phyloP scores from a whole-genome alignment of 2,329 filamentous ascomycete species.

The Alternaria solani region DNA sequence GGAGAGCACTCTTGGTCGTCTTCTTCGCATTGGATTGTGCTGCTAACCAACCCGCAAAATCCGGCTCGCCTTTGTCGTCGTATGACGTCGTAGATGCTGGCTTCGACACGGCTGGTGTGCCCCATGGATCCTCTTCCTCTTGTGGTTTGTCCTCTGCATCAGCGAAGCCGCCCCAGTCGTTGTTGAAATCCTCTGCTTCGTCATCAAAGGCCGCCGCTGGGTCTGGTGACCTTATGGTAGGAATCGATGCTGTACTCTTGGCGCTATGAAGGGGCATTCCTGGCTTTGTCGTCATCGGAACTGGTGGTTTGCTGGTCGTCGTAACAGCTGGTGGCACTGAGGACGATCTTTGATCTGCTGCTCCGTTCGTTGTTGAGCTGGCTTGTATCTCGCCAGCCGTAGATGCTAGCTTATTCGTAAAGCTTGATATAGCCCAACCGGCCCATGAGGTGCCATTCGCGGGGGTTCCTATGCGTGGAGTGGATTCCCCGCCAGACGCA shows the following conservation, averaged over 20 bases:
- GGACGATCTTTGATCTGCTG: slow-evolving; percentile 57
- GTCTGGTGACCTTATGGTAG: slow-evolving; percentile 40
- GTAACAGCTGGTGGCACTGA: slow-evolving; percentile 59
- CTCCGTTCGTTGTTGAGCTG: slow-evolving; percentile 41
- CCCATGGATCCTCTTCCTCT: slow-evolving; percentile 63
- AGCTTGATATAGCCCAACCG: slow-evolving; percentile 98
- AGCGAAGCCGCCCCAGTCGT: slow-evolving; percentile 78
- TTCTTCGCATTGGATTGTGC: slow-evolving; percentile 82
- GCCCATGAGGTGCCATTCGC: slow-evolving; percentile 79
- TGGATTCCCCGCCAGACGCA: slow-evolving; percentile 55
- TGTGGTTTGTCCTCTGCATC: slow-evolving; percentile 59
- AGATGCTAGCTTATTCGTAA: slow-evolving; percentile 89
- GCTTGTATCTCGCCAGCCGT: slow-evolving; percentile 87
- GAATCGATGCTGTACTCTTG: slow-evolving; percentile 38
- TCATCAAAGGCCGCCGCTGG: slow-evolving; percentile 62
- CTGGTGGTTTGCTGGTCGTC: slow-evolving; percentile 56
- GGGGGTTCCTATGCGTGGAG: slow-evolving; percentile 81
- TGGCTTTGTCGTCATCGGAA: slow-evolving; percentile 54
- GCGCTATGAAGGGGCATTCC: slow-evolving; percentile 42
- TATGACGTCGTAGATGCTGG: slow-evolving; percentile 62
- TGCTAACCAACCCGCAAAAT: slow-evolving; percentile 94
- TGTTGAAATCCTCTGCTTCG: slow-evolving; percentile 66
- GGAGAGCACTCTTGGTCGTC: slow-evolving; percentile 69
- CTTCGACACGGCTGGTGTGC: slow-evolving; percentile 54
- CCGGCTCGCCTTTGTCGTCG: slow-evolving; percentile 86